Evolutionary conservation across 1,139 yeast genomes (phyloP), one percentile per base, ranked within the genome.

Genomic region (Lodderomyces jiufengensis): DNA sequence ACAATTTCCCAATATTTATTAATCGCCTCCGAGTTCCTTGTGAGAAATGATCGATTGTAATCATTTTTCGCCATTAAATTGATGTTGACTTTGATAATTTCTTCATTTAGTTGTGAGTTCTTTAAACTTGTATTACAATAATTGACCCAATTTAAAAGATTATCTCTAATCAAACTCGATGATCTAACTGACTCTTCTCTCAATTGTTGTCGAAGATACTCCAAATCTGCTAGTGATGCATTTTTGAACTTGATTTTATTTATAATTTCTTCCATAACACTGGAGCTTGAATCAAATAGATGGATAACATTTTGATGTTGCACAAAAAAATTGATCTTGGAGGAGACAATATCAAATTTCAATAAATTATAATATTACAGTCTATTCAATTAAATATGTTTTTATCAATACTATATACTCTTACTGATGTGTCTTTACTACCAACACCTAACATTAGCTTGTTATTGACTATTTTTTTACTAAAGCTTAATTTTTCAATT

Each of bases 341-440:
- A 5, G 20, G 7, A 7, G 7, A 5, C 20, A 18, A 18, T 18
- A 7, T 18, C n/a, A n/a, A n/a, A n/a, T n/a, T n/a, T n/a, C n/a
- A n/a, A n/a, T n/a, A n/a, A n/a, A n/a, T n/a, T n/a, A n/a, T n/a
- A n/a, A n/a, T n/a, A n/a, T n/a, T n/a, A n/a, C n/a, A n/a, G n/a
- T n/a, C n/a, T n/a, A n/a, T n/a, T n/a, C n/a, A n/a, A n/a, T 14
- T 20, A 32, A 37, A 33, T 15, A 31, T 22, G 9, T 29, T 20
- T 24, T 25, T 23, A 14, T 30, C 36, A 16, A 46, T 36, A 26
- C 70, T 62, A 47, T 75, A 77, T 12, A 84, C 61, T 46, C 94
- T 70, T 7, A 81, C 70, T 1, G 94, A 81, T 28, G 74, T 64
- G 52, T 87, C 96, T 29, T 70, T 72, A 49, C 94, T 80, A 13